Percentiles rank a stretch among this genome's conserved stretches.
These are phyloP conservation scores for Colletotrichum sublineola DNA, from an alignment of 2,329 filamentous ascomycete genomes.

Conservation along the genomic window DNA sequence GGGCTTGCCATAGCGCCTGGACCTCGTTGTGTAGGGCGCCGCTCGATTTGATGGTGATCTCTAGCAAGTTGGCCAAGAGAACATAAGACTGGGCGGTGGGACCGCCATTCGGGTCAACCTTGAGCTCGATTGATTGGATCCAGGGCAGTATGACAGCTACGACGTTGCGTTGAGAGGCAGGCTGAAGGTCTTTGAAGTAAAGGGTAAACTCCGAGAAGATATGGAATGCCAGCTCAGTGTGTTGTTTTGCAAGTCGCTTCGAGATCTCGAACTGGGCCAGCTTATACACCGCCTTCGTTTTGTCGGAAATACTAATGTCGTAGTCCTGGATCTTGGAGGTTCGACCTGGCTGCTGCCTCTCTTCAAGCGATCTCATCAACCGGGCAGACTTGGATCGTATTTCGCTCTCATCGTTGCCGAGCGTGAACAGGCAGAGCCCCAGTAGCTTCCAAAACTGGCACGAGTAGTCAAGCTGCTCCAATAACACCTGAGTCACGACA, in stretches of 20 bases:
- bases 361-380: slow-evolving; percentile 84
- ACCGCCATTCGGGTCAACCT: slow-evolving; percentile 90
- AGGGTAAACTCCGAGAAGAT: slow-evolving; percentile 96
- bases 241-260: slow-evolving; percentile 87
- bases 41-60: slow-evolving; percentile 95
- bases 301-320: slow-evolving; percentile 98
- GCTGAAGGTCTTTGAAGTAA: slow-evolving; percentile 89
- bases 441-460: slow-evolving; percentile 92
- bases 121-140: slow-evolving; percentile 94
- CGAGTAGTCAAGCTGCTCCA: slow-evolving; percentile 84
- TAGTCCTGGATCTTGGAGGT: slow-evolving; percentile 96
- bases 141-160: slow-evolving; percentile 95
- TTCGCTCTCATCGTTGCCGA: slow-evolving; percentile 91
- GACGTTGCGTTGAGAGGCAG: slow-evolving; percentile 90
- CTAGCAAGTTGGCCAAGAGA: slow-evolving; percentile 91
- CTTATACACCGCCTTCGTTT: slow-evolving; percentile 98
- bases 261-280: slow-evolving; percentile 97
- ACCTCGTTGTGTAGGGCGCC: slow-evolving; percentile 94
- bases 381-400: slow-evolving; percentile 90
- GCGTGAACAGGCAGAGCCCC: slow-evolving; percentile 88
- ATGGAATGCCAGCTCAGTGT: slow-evolving; percentile 89
- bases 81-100: slow-evolving; percentile 95
- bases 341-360: slow-evolving; percentile 77
- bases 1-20: slow-evolving; percentile 95
- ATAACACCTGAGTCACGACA: slow-evolving; percentile 88